These are phyloP conservation scores for Rubroshorea leprosula DNA, from an alignment of 345 rosid genomes.

Conservation along the genomic window DNA sequence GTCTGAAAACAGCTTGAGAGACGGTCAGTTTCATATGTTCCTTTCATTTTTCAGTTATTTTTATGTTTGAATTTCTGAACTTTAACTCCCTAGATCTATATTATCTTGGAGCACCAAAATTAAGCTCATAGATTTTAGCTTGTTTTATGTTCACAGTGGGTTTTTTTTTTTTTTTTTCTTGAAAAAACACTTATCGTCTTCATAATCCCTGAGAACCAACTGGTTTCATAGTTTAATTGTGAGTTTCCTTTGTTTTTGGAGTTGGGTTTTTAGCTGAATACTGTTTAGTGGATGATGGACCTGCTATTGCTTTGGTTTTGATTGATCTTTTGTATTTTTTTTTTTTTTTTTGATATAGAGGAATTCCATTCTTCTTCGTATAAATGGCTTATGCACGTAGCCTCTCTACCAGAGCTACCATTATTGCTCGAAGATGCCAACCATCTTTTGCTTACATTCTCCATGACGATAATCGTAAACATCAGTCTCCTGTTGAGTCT, in stretches of 20 bases:
- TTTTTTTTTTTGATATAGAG: slow-evolving; percentile 1
- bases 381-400: slow-evolving; percentile 55
- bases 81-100: no score
- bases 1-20: no score
- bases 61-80: no score
- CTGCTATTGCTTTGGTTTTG: neutral
- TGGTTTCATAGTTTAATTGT: neutral
- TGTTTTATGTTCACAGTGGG: neutral
- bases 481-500: slow-evolving; percentile 18
- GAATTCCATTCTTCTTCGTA: slow-evolving; percentile 7
- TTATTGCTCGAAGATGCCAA: slow-evolving; percentile 27
- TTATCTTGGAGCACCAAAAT: no score
- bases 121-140: neutral
- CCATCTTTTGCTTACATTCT: slow-evolving; percentile 35
- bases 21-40: no score
- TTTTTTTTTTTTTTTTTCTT: no score
- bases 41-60: no score
- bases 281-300: neutral
- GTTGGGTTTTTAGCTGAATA: neutral
- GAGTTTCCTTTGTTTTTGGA: neutral
- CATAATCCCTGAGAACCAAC: neutral
- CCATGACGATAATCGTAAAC: slow-evolving; percentile 32
- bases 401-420: slow-evolving; percentile 42
- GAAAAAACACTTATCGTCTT: neutral
- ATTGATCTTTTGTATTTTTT: neutral